Base-by-base conservation (phyloP, 257 asterid genomes). In the Apocynum venetum region DNA sequence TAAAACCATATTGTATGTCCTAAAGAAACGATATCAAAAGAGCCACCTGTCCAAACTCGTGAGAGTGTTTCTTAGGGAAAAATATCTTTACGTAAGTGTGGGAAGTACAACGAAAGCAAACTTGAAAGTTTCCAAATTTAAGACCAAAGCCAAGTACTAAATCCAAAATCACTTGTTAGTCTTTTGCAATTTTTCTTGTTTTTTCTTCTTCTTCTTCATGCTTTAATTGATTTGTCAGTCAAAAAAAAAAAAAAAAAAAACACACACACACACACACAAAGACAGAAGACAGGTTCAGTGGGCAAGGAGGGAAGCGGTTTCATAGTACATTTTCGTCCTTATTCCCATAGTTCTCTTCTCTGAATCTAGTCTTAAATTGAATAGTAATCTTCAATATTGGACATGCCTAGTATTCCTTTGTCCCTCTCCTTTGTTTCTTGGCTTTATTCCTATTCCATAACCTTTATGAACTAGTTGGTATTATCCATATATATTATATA, bases 251-350 rank as follows among this genome's bases (percentile, higher is more conserved):
- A n/a, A n/a, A n/a, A n/a, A 6, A 59, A 55, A 1, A 17, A 25
- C n/a, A n/a, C n/a, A n/a, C n/a, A n/a, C n/a, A n/a, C n/a, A 55
- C 25, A 17, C 1, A 6, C 6, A 17, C 15, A 55, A 6, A 15
- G 61, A 17, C 25, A 17, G n/a, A 20, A 59, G 63, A 44, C 48
- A 74, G 10, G 36, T 5, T 5, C 17, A 69, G 80, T 11, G 1
- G 20, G 56, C 17, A 56, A 0, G 15, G 41, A 36, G 19, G 78
- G 82, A 67, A 49, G 63, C 20, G 53, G 60, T 41, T 40, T 52
- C 20, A 40, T 20, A 51, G 81, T 80, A 75, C 79, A 57, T 1
- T 67, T 55, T 81, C 75, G 83, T 78, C 87, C 15, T 84, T 72
- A 78, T 81, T 78, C n/a, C 31, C 73, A 40, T 65, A 76, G 75